A percentile compares a stretch with the other conserved stretches of the same genome.
Conservation (phyloP, 2,329 filamentous ascomycete species). For the Nannizziopsis arthrosporioides region DNA sequence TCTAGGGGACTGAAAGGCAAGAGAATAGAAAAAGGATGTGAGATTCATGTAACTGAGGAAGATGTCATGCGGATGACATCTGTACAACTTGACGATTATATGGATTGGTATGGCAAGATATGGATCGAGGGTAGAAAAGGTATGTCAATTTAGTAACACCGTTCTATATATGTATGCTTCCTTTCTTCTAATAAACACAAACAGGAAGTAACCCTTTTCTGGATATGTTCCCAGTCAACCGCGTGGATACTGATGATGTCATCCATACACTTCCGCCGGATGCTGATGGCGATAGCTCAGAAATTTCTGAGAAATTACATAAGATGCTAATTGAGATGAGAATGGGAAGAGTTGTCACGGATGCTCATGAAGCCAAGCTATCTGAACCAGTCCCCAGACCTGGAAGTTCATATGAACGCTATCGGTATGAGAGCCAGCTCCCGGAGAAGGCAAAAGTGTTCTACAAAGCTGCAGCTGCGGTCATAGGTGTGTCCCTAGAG, state of each 20-base stretch:
- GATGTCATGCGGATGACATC: conserved; percentile 52
- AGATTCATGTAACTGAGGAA: conserved; percentile 46
- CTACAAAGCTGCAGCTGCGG: conserved; percentile 40
- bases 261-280: conserved; percentile 3
- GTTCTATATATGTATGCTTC: not conserved
- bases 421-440: conserved; percentile 39
- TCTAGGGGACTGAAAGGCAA: conserved; percentile 23
- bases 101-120: conserved; percentile 65
- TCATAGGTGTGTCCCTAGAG: conserved; percentile 40
- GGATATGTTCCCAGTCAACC: conserved; percentile 33
- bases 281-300: conserved; percentile 20
- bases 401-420: conserved; percentile 41
- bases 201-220: conserved; percentile 26
- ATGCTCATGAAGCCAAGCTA: conserved; percentile 21
- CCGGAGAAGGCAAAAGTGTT: conserved; percentile 37
- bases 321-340: conserved; percentile 35
- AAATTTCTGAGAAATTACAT: conserved; percentile 30
- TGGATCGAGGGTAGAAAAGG: conserved; percentile 37
- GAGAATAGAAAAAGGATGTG: conserved; percentile 35
- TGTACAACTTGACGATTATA: conserved; percentile 58
- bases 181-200: conserved; percentile 1
- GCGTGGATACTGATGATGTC: conserved; percentile 15
- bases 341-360: conserved; percentile 28
- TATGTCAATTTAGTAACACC: conserved; percentile 12
- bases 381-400: conserved; percentile 30